These are phyloP conservation scores for Cerrena zonata DNA, from an alignment of 1,284 basidiomycete species.

Conservation along the genomic window DNA sequence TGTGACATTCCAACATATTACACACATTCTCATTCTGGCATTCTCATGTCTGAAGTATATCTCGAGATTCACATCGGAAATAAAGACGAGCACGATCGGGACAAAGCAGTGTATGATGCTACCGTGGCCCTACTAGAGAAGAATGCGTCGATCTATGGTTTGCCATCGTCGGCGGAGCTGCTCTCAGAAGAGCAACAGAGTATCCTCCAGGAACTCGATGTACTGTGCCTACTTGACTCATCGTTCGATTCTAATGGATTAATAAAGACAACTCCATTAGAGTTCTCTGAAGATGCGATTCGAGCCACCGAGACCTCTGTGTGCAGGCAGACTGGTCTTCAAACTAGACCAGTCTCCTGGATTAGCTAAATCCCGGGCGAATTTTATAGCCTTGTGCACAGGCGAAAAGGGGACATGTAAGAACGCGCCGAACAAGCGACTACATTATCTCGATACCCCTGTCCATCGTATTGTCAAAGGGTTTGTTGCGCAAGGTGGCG, in stretches of 20 bases:
- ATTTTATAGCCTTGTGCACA: constrained; percentile 44
- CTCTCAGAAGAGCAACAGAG: constrained; percentile 38
- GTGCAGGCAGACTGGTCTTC: constrained; percentile 35
- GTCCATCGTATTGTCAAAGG: constrained; percentile 43
- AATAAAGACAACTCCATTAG: constrained; percentile 11
- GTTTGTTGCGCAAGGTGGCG: constrained; percentile 46
- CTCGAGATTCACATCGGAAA: constrained; percentile 40
- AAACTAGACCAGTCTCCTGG: constrained; percentile 33
- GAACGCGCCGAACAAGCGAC: constrained; percentile 40
- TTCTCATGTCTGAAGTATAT: constrained; percentile 19
- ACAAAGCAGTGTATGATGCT: constrained; percentile 27
- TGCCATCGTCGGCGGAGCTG: constrained; percentile 32
- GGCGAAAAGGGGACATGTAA: constrained; percentile 43
- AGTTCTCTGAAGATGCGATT: constrained; percentile 31
- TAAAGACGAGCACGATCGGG: constrained; percentile 25
- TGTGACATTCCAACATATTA: no score
- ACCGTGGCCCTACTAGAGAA: constrained; percentile 30
- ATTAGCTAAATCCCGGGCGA: constrained; percentile 39
- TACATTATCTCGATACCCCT: constrained; percentile 38
- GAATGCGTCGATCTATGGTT: constrained; percentile 35
- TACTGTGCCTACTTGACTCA: constrained; percentile 15
- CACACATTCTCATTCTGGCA: no score
- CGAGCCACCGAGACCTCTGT: constrained; percentile 30
- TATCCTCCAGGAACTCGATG: constrained; percentile 37
- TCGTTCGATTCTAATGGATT: not conserved